Evolutionary conservation across 148 eudicot species (phyloP), one percentile per base, ranked within the genome.

Genomic region (Silene uniflora): DNA sequence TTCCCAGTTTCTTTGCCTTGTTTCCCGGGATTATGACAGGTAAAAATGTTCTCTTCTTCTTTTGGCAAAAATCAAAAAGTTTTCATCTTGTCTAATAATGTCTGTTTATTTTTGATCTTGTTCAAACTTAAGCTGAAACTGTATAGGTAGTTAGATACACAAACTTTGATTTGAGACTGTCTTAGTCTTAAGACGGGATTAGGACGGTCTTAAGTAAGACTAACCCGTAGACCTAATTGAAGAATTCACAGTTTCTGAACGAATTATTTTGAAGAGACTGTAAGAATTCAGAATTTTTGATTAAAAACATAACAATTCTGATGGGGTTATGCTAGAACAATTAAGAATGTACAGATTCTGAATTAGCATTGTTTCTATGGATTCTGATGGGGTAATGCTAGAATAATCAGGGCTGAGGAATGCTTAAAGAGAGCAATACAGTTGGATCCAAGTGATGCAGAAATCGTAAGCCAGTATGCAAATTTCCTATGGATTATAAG

Each of bases 1-100:
- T 80, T 94, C 94, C 25, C 90, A 90, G 76, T 92, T 92, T 75
- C 87, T 92, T 49, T 82, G 82, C 80, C 86, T 90, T 22, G 89
- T 92, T 69, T 83, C 85, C 56, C 83, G 77, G 17, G 93, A 92
- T 62, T 83, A 90, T 73, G 89, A 88, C 82, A 87, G 97, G 97
- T 89, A 84, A 68, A 84, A 68, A 67, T 19, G 17, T 47, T 49
- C 39, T 62, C 46, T 10, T 4, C 22, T 8, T 19, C 10, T 72
- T 1, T 56, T 14, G n/a, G 12, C 46, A 16, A 16, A 6, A 6
- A n/a, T n/a, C n/a, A n/a, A n/a, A 6, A 64, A 32, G 16, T 7
- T 29, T 14, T 65, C 10, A 5, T 14, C 7, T 17, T n/a, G 17
- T 39, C 7, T 39, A 7, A 39, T 7, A 39, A 39, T 39, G 10